Evolutionary conservation across 352 stramenopile species (phyloP).

Genomic region (Pythium biforme): DNA sequence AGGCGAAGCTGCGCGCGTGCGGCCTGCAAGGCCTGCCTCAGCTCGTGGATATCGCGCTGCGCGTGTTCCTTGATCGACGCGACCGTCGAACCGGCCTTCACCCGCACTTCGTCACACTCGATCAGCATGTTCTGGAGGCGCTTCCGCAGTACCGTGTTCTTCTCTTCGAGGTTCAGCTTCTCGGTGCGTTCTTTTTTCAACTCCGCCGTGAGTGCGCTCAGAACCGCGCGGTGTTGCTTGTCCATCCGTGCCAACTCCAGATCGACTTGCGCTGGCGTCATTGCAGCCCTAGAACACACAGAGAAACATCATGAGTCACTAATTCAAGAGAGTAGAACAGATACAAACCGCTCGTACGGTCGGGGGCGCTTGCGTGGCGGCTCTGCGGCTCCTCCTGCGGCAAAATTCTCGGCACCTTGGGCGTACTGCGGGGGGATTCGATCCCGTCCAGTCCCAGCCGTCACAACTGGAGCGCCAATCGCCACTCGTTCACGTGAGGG

Average conservation of each 20-base stretch:
- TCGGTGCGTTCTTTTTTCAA: conserved; percentile 57
- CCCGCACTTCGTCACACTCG: conserved; percentile 67
- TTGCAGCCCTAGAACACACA: neutral
- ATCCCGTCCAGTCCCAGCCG: neutral
- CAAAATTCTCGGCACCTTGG: neutral
- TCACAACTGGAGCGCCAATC: neutral
- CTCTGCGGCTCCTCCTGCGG: neutral
- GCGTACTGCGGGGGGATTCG: neutral
- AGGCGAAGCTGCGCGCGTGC: conserved; percentile 56
- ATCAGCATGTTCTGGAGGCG: conserved; percentile 78
- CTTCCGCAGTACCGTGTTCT: conserved; percentile 67
- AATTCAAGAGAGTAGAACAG: neutral
- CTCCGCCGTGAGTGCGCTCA: conserved; percentile 55
- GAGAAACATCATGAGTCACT: neutral
- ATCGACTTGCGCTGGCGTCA: conserved; percentile 15
- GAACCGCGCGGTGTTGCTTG: conserved; percentile 36
- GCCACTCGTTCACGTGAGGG: neutral
- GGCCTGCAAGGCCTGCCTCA: conserved; percentile 40
- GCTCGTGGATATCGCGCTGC: conserved; percentile 43
- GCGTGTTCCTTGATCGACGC: conserved; percentile 49
- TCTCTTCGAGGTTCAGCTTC: conserved; percentile 53
- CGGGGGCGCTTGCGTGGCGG: conserved; percentile 43
- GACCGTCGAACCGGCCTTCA: conserved; percentile 49
- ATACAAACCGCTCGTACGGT: conserved; percentile 35
- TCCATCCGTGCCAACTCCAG: conserved; percentile 32